These are phyloP conservation scores for Platanthera zijinensis DNA, from an alignment of 106 monocot species.

Conservation along the genomic window DNA sequence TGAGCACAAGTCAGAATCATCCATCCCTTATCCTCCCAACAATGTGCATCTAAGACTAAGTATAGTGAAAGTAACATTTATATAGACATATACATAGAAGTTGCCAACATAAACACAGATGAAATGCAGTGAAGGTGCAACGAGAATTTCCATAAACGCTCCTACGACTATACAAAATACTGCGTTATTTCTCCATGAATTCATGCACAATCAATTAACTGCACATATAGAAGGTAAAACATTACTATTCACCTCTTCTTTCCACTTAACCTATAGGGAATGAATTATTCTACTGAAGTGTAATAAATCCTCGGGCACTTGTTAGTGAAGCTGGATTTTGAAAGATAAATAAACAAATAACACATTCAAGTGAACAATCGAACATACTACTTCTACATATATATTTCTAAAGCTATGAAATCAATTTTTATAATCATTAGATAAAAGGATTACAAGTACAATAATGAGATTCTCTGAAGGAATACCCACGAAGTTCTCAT, in stretches of 20 bases:
- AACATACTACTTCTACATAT: not conserved
- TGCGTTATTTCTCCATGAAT: not conserved
- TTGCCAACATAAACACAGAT: not conserved
- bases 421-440: not conserved
- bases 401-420: not conserved
- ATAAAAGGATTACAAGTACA: constrained; percentile 22
- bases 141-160: no score
- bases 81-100: not conserved
- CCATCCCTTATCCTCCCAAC: not conserved
- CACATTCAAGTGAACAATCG: not conserved
- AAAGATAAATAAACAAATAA: not conserved
- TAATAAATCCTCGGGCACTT: constrained; percentile 63
- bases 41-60: not conserved
- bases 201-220: not conserved
- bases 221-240: not conserved
- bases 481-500: constrained; percentile 86
- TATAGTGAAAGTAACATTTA: not conserved
- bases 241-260: constrained; percentile 43
- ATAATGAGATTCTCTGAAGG: constrained; percentile 70
- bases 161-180: no score
- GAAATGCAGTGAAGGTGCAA: not conserved
- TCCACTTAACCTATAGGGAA: constrained; percentile 49
- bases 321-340: constrained; percentile 63
- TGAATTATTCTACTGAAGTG: constrained; percentile 40
- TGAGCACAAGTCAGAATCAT: not conserved